Base-by-base conservation (phyloP, 768 basidiomycete species). In the Lentinula sp. region DNA sequence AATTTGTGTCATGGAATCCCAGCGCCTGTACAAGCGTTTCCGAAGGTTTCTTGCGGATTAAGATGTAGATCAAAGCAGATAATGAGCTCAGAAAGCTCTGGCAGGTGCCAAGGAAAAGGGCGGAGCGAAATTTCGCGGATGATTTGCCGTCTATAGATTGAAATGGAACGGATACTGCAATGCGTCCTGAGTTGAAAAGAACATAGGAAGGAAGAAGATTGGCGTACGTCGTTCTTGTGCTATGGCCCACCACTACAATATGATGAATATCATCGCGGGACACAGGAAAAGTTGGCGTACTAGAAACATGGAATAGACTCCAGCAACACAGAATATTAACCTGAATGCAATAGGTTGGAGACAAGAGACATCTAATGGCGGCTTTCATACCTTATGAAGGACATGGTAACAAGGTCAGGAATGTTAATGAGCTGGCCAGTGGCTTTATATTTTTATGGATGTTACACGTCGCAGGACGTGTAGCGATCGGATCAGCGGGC, bases 251-350 rank as follows among this genome's bases (percentile, higher is more conserved):
- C 93, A 72, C 92, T 93, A 65, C 7, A 59, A 28, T 48, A 61
- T 18, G 23, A 45, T 46, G 43, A 52, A 52, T 52, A 51, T 49
- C 4, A 35, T 13, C 12, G 37, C 5, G 13, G 49, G 54, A 35
- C n/a, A 33, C 43, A n/a, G 0, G 43, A 59, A 71, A 28, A 6
- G 18, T 9, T 12, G 35, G 53, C 87, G 73, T 67, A 90, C 90
- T 66, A 98, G 78, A 72, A 97, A 98, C 82, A 94, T 94, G 23
- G 89, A 84, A 70, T 98, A 98, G 49, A 98, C 95, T 58, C 95
- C 95, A 8, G 81, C 74, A 12, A 93, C 82, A 71, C 95, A 98
- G 64, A 89, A 66, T 32, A 78, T 80, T 51, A 98, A 81, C 67
- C 89, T 90, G 1, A 36, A 2, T 20, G 46, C 6, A 36, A 20